A percentile compares a stretch with the other conserved stretches of the same genome.
phyloP scores from a whole-genome alignment of 805 yeast species.

The Wickerhamiella spandovensis region DNA sequence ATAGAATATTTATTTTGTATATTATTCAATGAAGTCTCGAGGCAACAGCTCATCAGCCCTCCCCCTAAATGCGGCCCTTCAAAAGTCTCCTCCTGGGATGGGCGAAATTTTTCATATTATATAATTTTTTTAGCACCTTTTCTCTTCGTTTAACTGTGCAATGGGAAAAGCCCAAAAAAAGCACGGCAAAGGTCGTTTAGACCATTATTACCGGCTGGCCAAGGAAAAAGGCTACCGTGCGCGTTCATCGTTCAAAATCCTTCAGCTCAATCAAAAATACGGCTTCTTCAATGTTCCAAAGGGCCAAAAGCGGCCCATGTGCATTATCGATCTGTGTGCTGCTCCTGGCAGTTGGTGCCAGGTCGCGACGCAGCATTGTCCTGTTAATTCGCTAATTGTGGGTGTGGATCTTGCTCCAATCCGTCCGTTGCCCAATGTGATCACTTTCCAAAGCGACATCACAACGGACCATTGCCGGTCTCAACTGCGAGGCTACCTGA shows the following conservation, averaged over 20 bases:
- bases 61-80: too few relatives aligned
- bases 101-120: background rate
- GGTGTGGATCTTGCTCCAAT: slow-evolving; percentile 99
- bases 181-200: slow-evolving; percentile 97
- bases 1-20: too few relatives aligned
- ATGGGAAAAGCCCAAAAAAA: slow-evolving; percentile 94
- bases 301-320: slow-evolving; percentile 37
- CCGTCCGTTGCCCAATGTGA: slow-evolving; percentile 88
- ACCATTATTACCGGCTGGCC: slow-evolving; percentile 89
- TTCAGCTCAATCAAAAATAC: slow-evolving; percentile 91
- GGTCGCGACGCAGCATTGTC: slow-evolving; percentile 89
- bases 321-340: slow-evolving; percentile 94
- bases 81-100: too few relatives aligned
- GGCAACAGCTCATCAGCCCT: too few relatives aligned
- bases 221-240: slow-evolving; percentile 98
- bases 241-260: slow-evolving; percentile 91
- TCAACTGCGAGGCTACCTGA: slow-evolving; percentile 85
- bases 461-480: slow-evolving; percentile 97
- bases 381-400: slow-evolving; percentile 80
- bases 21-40: too few relatives aligned
- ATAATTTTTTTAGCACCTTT: background rate
- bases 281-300: slow-evolving; percentile 91
- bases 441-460: slow-evolving; percentile 90
- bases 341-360: slow-evolving; percentile 99
- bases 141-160: background rate